Evolutionary conservation across 495 filamentous ascomycete species (phyloP), one percentile per base, ranked within the genome.

Genomic region (Aspergillus hancockii): DNA sequence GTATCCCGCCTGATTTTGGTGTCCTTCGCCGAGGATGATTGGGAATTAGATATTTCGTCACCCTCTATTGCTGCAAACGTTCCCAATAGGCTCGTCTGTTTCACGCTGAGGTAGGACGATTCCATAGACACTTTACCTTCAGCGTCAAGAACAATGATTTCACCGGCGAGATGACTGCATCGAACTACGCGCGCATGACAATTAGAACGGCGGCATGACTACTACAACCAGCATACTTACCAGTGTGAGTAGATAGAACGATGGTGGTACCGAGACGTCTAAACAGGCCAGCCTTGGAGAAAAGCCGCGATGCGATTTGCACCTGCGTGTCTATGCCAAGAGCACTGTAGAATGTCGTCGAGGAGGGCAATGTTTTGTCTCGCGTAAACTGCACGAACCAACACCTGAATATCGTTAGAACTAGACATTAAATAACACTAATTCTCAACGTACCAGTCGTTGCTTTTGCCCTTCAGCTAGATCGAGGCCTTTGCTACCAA

Each of bases 201-300:
- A 19, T 45, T 14, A 45, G 41, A 45, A 45, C 9, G 12, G 16
- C 12, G 16, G n/a, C 12, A 12, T 13, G n/a, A 40, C 3, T n/a
- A 40, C 3, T 40, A 10, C 12, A 13, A 40, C 36, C 12, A 40
- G 36, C 2, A 40, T 10, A 12, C 36, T 40, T 51, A 51, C 49
- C 49, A 13, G 49, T 51, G 25, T 51, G 49, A 30, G 49, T 51
- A 31, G 23, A 30, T n/a, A 51, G 49, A 31, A 51, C 31, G 16
- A 51, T 23, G 30, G 49, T 51, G 4, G 25, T 51, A n/a, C 49
- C 49, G 49, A 51, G 22, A 30, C 30, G 23, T 18, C 49, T 25
- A 32, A 51, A 31, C 9, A 51, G 49, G 31, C 23, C 49, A 31
- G 49, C 9, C 30, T 25, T 25, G 16, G 23, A 25, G 12, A 51